phyloP scores from a whole-genome alignment of 2,329 filamentous ascomycete genomes.

The Colletotrichum truncatum region DNA sequence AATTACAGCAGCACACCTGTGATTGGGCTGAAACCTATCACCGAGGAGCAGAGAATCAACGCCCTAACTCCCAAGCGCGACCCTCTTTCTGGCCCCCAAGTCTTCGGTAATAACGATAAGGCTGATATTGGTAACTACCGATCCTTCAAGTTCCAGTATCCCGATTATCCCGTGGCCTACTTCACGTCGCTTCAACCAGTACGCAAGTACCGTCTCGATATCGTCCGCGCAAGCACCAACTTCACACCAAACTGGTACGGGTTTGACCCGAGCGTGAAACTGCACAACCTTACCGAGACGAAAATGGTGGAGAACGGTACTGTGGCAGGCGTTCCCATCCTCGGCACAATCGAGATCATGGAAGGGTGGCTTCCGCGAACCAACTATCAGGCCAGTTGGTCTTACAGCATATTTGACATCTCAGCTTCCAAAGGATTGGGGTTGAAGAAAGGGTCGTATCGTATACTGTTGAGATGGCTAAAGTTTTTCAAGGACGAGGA shows the following conservation, averaged over 20 bases:
- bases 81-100: slow-evolving; percentile 10
- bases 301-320: not conserved
- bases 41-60: not conserved
- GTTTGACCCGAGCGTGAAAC: not conserved
- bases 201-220: slow-evolving; percentile 6
- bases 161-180: slow-evolving; percentile 9
- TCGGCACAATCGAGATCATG: not conserved
- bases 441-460: slow-evolving; percentile 31
- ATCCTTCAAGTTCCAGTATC: not conserved
- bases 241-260: slow-evolving; percentile 18
- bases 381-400: slow-evolving; percentile 6
- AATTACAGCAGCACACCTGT: slow-evolving; percentile 45
- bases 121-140: slow-evolving; percentile 6
- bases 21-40: slow-evolving; percentile 30
- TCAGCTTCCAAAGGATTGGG: not conserved
- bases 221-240: slow-evolving; percentile 12
- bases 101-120: slow-evolving; percentile 7
- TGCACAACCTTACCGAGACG: slow-evolving; percentile 12
- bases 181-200: slow-evolving; percentile 4
- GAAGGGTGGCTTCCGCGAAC: slow-evolving; percentile 10
- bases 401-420: slow-evolving; percentile 11
- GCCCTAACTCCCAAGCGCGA: not conserved
- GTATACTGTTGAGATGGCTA: slow-evolving; percentile 34
- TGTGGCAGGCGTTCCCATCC: not conserved
- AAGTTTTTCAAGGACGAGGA: slow-evolving; percentile 16